A percentile compares a stretch with the other conserved stretches of the same genome.
These are phyloP conservation scores for Suillus plorans DNA, from an alignment of 768 basidiomycete genomes.

Conservation along the genomic window DNA sequence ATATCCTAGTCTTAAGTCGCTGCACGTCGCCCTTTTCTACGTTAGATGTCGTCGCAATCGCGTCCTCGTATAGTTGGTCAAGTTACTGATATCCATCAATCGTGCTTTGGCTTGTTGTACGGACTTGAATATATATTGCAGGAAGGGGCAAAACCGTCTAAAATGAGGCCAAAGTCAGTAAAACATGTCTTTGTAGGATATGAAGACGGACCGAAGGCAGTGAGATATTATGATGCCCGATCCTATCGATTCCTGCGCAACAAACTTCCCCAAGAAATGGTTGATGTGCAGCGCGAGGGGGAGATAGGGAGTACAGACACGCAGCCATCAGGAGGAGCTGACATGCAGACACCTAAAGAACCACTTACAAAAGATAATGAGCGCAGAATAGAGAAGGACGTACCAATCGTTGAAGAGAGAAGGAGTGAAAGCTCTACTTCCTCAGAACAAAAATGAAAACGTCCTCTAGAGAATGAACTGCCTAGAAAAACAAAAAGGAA, in stretches of 20 bases:
- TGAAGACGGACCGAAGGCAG: slow-evolving; percentile 7
- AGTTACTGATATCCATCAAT: too few species aligned
- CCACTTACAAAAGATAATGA: background rate
- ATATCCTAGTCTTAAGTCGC: too few species aligned
- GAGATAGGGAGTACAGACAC: background rate
- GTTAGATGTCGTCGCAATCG: too few species aligned
- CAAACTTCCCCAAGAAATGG: background rate
- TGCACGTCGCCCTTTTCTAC: too few species aligned
- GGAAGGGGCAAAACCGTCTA: slow-evolving; percentile 11
- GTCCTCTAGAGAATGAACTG: background rate
- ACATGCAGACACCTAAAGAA: background rate
- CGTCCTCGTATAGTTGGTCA: too few species aligned
- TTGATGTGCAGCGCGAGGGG: background rate
- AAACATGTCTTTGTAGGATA: slow-evolving; percentile 17
- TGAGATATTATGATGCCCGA: slow-evolving; percentile 15
- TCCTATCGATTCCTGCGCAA: background rate
- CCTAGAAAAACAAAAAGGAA: slow-evolving; percentile 2
- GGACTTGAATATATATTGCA: slow-evolving; percentile 16
- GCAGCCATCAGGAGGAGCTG: background rate
- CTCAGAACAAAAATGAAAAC: background rate
- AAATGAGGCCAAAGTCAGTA: slow-evolving; percentile 11
- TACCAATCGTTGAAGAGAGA: background rate
- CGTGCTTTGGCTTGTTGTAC: too few species aligned
- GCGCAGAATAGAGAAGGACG: background rate
- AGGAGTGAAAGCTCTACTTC: background rate